These are phyloP conservation scores for Astragalus membranaceus DNA, from an alignment of 306 rosid genomes.

Conservation along the genomic window DNA sequence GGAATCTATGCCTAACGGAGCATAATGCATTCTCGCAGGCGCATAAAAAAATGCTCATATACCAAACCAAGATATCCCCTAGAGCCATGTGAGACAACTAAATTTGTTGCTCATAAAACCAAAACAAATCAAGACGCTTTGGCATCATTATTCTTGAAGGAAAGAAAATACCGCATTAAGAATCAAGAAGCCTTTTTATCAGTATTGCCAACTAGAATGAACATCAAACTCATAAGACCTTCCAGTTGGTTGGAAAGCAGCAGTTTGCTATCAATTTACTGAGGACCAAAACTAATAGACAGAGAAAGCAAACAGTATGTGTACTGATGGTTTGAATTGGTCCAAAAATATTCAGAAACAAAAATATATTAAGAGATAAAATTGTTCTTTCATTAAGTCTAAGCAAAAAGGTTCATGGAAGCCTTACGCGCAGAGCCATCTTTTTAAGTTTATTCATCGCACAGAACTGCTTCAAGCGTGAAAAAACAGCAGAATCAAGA, in stretches of 20 bases:
- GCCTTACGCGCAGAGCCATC: slow-evolving; percentile 60
- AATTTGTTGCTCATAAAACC: background rate
- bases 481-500: slow-evolving; percentile 55
- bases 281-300: background rate
- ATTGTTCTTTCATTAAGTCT: background rate
- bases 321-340: too few species aligned
- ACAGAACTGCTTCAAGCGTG: slow-evolving; percentile 55
- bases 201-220: background rate
- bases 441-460: slow-evolving; percentile 63
- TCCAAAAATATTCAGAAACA: too few species aligned
- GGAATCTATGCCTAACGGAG: background rate
- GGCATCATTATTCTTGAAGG: background rate
- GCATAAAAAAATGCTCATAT: background rate
- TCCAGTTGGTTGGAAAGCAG: background rate
- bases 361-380: background rate
- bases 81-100: slow-evolving; percentile 5
- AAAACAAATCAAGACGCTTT: background rate
- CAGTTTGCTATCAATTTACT: background rate
- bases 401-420: background rate
- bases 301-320: too few species aligned
- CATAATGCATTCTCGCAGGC: slow-evolving; percentile 1
- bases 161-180: background rate
- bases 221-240: background rate
- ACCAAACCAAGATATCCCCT: background rate
- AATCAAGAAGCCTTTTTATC: slow-evolving; percentile 3